A percentile compares a stretch with the other conserved stretches of the same genome.
Evolutionary conservation across 257 asterid genomes (phyloP).

Genomic region (Penstemon davidsonii): DNA sequence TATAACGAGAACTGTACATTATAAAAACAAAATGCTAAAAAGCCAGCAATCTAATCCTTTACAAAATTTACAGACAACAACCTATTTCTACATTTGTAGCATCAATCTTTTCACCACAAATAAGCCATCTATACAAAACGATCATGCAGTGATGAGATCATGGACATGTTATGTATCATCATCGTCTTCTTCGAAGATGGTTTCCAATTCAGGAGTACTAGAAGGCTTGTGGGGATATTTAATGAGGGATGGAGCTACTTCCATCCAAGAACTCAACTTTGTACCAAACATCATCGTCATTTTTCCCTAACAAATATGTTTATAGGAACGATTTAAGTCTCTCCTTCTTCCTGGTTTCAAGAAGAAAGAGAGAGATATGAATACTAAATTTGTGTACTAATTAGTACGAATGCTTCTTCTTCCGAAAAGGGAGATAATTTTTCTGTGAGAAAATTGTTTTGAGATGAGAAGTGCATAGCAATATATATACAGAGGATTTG

Average conservation of each 20-base stretch:
- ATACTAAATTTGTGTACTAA: not conserved
- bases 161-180: constrained; percentile 6
- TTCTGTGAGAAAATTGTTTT: not conserved
- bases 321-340: not conserved
- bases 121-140: too few relatives aligned
- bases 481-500: too few relatives aligned
- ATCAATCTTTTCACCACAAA: too few relatives aligned
- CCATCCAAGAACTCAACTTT: constrained; percentile 29
- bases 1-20: too few relatives aligned
- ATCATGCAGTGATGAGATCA: too few relatives aligned
- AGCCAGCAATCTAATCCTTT: too few relatives aligned
- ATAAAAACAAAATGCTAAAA: too few relatives aligned
- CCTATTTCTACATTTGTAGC: too few relatives aligned
- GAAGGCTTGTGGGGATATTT: constrained; percentile 25
- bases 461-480: too few relatives aligned
- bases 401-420: not conserved
- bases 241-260: constrained; percentile 29
- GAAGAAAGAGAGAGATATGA: constrained; percentile 28
- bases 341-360: constrained; percentile 22
- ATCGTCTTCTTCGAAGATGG: constrained; percentile 28
- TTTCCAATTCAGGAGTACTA: constrained; percentile 26
- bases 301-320: not conserved
- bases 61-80: too few relatives aligned
- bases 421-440: not conserved
- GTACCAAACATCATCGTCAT: constrained; percentile 13